phyloP scores from a whole-genome alignment of 805 yeast genomes.

The Metschnikowia aberdeeniae region DNA sequence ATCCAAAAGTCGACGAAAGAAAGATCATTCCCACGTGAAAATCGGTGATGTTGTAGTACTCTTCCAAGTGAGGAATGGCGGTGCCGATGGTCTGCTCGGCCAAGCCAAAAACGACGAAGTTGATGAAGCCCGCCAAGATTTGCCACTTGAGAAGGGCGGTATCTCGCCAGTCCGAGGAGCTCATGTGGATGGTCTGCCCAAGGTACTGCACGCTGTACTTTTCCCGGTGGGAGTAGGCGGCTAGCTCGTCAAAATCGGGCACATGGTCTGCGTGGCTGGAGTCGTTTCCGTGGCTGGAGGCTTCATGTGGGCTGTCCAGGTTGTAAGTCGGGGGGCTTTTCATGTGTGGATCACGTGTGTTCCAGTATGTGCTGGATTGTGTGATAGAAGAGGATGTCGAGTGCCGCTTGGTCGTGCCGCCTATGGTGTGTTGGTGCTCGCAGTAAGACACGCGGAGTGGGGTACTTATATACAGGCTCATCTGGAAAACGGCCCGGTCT shows the following conservation, averaged over 20 bases:
- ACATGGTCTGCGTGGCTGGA: neutral
- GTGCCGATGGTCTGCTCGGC: constrained; percentile 62
- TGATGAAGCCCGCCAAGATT: constrained; percentile 33
- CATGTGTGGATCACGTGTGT: too few species aligned
- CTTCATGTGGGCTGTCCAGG: too few species aligned
- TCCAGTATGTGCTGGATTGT: too few species aligned
- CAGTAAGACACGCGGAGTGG: too few species aligned
- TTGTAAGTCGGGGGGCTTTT: too few species aligned
- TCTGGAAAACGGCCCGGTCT: too few species aligned
- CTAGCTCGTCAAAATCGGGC: constrained; percentile 9
- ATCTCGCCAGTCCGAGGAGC: constrained; percentile 36
- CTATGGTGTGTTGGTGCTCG: too few species aligned
- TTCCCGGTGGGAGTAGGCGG: constrained; percentile 9
- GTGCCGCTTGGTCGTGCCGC: too few species aligned
- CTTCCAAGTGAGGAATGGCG: constrained; percentile 48
- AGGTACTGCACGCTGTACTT: constrained; percentile 21
- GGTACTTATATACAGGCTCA: too few species aligned
- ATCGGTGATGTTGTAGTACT: constrained; percentile 46
- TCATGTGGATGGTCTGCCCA: constrained; percentile 28
- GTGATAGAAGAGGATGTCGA: too few species aligned
- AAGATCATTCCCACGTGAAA: constrained; percentile 47
- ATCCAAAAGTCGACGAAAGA: constrained; percentile 52
- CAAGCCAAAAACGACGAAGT: constrained; percentile 49
- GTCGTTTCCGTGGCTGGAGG: too few species aligned
- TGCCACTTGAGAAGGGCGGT: constrained; percentile 41